These are phyloP conservation scores for Dactylorhiza incarnata DNA, from an alignment of 106 monocot species.

Conservation along the genomic window DNA sequence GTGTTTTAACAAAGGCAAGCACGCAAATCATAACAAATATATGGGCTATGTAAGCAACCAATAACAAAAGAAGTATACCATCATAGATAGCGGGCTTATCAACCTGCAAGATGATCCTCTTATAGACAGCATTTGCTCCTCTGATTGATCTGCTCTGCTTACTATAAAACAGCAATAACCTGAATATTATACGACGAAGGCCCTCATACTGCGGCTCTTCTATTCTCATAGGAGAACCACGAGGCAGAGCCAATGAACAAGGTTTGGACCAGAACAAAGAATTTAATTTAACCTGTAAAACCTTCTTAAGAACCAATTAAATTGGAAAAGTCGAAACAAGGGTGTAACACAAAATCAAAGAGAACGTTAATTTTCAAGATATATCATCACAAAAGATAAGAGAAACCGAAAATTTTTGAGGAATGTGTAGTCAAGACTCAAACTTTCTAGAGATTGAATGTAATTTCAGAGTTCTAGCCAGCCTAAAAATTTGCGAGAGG, in stretches of 20 bases:
- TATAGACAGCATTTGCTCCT: conserved; percentile 86
- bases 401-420: too few species aligned
- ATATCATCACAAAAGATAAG: too few species aligned
- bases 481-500: too few species aligned
- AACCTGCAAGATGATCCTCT: conserved; percentile 62
- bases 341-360: background rate
- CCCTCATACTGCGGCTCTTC: conserved; percentile 83
- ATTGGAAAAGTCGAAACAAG: conserved; percentile 3
- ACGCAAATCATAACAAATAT: background rate
- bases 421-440: too few species aligned
- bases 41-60: background rate
- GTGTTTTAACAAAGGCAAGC: too few species aligned
- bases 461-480: too few species aligned
- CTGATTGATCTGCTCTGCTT: conserved; percentile 87
- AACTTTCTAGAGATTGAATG: too few species aligned
- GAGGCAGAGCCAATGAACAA: conserved; percentile 62
- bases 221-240: conserved; percentile 63
- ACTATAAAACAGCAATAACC: conserved; percentile 78
- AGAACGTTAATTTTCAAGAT: background rate
- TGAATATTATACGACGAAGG: conserved; percentile 50
- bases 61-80: conserved; percentile 33
- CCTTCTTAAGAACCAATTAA: background rate
- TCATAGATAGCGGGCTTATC: conserved; percentile 81
- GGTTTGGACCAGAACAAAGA: conserved; percentile 85
- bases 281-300: conserved; percentile 56